These are phyloP conservation scores for Dillenia suffruticosa DNA, from an alignment of 164 flowering plant genomes.

Conservation along the genomic window DNA sequence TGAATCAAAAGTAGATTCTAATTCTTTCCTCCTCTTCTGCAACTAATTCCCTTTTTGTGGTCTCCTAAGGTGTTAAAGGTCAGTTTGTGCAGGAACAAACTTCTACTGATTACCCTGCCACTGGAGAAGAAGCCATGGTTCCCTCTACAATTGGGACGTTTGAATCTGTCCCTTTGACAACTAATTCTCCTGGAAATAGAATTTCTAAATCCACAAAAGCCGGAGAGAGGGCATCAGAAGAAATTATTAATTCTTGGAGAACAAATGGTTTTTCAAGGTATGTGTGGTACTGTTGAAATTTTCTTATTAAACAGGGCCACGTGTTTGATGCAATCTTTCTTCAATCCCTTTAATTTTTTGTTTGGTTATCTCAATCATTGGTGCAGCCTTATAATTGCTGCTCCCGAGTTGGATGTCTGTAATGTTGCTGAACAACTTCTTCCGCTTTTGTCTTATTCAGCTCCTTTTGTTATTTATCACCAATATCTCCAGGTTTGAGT, in stretches of 20 bases:
- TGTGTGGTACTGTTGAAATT: background rate
- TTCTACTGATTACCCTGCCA: constrained; percentile 18
- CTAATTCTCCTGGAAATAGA: constrained; percentile 22
- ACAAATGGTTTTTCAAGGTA: constrained; percentile 91
- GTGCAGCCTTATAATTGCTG: constrained; percentile 80
- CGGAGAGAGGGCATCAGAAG: constrained; percentile 64
- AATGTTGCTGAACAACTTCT: constrained; percentile 55
- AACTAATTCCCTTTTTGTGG: constrained; percentile 7
- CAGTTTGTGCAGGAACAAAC: constrained; percentile 29
- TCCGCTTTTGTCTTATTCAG: constrained; percentile 77
- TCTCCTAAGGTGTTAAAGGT: constrained; percentile 6
- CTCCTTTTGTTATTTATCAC: constrained; percentile 91
- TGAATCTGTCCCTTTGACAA: constrained; percentile 17
- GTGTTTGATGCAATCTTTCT: background rate
- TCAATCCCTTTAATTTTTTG: background rate
- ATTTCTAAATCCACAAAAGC: constrained; percentile 47
- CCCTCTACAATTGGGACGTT: constrained; percentile 25
- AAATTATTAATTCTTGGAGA: constrained; percentile 60
- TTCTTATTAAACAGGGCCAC: background rate
- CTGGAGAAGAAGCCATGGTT: constrained; percentile 21
- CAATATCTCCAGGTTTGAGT: constrained; percentile 82
- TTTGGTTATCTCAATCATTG: constrained; percentile 4
- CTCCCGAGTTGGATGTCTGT: constrained; percentile 88
- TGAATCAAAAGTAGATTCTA: constrained; percentile 16
- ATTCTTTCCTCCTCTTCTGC: background rate